A percentile compares a stretch with the other conserved stretches of the same genome.
These are phyloP conservation scores for carrot (Daucus carota) DNA, from an alignment of 129 eudicot species.

Conservation along the genomic window DNA sequence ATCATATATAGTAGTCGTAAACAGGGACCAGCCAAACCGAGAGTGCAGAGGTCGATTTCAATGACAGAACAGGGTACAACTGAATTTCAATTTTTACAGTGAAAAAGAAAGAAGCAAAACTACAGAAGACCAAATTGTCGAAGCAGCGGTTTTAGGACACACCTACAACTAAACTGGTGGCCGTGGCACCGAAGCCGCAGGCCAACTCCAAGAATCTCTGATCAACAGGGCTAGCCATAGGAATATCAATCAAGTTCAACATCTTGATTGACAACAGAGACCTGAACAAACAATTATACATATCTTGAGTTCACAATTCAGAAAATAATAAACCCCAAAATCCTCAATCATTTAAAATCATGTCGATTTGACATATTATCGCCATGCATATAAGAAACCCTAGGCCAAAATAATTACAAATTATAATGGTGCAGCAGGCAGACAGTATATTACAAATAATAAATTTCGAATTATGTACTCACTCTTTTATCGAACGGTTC, in stretches of 20 bases:
- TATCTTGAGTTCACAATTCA: too few relatives aligned
- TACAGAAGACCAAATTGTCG: not conserved
- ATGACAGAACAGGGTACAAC: not conserved
- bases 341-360: too few relatives aligned
- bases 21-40: not conserved
- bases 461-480: too few relatives aligned
- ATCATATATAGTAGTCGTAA: too few relatives aligned
- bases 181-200: not conserved
- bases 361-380: not conserved
- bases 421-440: too few relatives aligned
- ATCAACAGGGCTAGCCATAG: not conserved
- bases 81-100: not conserved
- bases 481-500: too few relatives aligned
- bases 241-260: not conserved
- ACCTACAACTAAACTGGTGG: not conserved
- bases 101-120: not conserved
- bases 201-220: not conserved
- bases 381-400: not conserved
- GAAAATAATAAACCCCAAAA: too few relatives aligned
- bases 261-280: not conserved
- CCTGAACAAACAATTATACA: not conserved
- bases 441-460: too few relatives aligned
- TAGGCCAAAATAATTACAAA: not conserved
- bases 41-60: not conserved
- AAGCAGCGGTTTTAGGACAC: not conserved